These are phyloP conservation scores for Wickerhamiella sorbophila DNA, from an alignment of 805 yeast species.

Conservation along the genomic window DNA sequence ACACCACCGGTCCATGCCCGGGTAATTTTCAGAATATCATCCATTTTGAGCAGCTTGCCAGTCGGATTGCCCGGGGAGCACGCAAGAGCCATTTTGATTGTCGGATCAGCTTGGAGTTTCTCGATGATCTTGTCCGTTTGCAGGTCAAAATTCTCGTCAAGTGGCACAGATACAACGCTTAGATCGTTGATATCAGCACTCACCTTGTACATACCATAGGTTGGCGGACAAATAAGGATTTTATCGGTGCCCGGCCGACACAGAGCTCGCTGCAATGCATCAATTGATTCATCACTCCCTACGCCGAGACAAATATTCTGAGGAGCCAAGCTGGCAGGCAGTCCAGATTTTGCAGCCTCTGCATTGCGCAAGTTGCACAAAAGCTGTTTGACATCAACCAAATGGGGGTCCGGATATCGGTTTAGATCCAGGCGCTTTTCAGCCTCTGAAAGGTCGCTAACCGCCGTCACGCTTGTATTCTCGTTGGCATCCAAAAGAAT, in stretches of 20 bases:
- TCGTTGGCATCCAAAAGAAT: constrained; percentile 89
- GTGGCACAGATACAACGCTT: constrained; percentile 57
- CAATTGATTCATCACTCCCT: constrained; percentile 94
- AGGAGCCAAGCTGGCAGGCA: constrained; percentile 29
- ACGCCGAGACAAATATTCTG: constrained; percentile 84
- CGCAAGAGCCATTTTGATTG: constrained; percentile 61
- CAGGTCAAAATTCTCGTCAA: constrained; percentile 43
- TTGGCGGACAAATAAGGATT: constrained; percentile 79
- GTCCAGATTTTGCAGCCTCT: constrained; percentile 23
- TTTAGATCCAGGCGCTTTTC: constrained; percentile 50
- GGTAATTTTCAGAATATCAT: constrained; percentile 36
- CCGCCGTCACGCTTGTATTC: constrained; percentile 82
- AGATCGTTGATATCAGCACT: constrained; percentile 87
- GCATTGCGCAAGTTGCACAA: constrained; percentile 58
- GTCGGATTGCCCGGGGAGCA: constrained; percentile 99
- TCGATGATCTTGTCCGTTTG: constrained; percentile 42
- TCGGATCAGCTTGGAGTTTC: constrained; percentile 38
- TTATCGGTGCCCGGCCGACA: constrained; percentile 76
- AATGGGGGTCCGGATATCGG: constrained; percentile 97
- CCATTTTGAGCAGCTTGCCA: constrained; percentile 43
- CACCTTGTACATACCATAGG: constrained; percentile 93
- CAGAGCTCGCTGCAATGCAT: constrained; percentile 68
- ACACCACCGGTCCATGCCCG: constrained; percentile 58
- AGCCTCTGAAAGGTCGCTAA: constrained; percentile 30
- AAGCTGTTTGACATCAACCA: constrained; percentile 54